Evolutionary conservation across 2,329 filamentous ascomycete genomes (phyloP).

Genomic region (Calonectria ilicicola): DNA sequence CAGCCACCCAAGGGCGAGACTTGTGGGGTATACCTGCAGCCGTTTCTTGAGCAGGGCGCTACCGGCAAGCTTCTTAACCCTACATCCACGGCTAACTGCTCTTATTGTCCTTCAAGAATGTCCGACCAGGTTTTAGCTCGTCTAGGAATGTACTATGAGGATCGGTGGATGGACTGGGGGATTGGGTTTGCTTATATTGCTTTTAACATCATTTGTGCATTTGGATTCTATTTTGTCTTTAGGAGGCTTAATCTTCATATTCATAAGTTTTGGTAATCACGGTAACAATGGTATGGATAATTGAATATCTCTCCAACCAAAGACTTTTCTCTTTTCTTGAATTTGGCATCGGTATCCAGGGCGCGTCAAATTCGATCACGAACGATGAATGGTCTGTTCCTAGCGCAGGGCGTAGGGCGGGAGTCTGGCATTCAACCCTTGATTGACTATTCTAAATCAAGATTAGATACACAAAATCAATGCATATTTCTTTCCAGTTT

Average conservation of each 20-base stretch:
- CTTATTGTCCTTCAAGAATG: conserved; percentile 27
- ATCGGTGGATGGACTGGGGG: conserved; percentile 34
- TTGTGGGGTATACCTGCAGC: conserved; percentile 66
- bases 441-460: neutral
- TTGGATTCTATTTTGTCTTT: conserved; percentile 32
- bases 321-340: too few species aligned
- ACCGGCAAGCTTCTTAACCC: conserved; percentile 65
- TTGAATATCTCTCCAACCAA: too few species aligned
- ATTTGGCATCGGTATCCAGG: too few species aligned
- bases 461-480: neutral
- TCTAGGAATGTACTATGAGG: conserved; percentile 27
- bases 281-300: too few species aligned
- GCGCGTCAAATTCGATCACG: too few species aligned
- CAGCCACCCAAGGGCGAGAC: conserved; percentile 64
- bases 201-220: conserved; percentile 32
- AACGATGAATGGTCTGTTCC: too few species aligned
- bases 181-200: conserved; percentile 32
- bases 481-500: neutral
- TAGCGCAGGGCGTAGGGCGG: too few species aligned
- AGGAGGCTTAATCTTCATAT: too few species aligned
- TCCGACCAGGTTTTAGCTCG: conserved; percentile 33
- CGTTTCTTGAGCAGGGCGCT: conserved; percentile 57
- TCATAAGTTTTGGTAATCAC: too few species aligned
- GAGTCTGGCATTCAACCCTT: neutral
- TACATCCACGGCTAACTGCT: conserved; percentile 58